A percentile compares a stretch with the other conserved stretches of the same genome.
These are phyloP conservation scores for Pseudogymnoascus sp. DNA, from an alignment of 2,329 filamentous ascomycete genomes.

Conservation along the genomic window DNA sequence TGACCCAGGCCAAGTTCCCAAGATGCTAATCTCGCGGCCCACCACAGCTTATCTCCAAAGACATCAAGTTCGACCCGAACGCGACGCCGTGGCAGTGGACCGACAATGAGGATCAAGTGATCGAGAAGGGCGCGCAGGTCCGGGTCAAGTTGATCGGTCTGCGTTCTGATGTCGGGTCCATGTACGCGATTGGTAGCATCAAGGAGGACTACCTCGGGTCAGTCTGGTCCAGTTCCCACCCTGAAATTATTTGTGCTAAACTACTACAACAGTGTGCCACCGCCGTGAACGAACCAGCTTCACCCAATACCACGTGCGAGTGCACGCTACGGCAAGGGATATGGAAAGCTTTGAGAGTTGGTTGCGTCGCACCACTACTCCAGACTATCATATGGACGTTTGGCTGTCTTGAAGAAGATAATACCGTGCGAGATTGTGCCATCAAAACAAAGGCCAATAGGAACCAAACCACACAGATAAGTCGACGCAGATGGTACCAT, in stretches of 20 bases:
- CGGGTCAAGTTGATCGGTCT: constrained; percentile 92
- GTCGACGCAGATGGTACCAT: background rate
- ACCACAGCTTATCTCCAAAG: constrained; percentile 73
- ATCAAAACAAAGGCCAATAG: constrained; percentile 3
- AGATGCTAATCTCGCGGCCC: constrained; percentile 4
- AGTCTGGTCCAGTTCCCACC: constrained; percentile 17
- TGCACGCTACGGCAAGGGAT: background rate
- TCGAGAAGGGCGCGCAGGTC: constrained; percentile 88
- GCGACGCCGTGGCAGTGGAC: constrained; percentile 95
- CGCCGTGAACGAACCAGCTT: background rate
- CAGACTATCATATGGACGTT: background rate
- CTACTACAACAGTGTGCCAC: background rate
- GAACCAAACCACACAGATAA: constrained; percentile 4
- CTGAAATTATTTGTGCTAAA: background rate
- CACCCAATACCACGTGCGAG: constrained; percentile 1
- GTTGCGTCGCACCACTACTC: constrained; percentile 3
- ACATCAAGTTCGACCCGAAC: constrained; percentile 91
- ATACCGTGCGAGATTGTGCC: constrained; percentile 1
- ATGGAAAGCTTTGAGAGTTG: background rate
- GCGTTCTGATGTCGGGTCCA: constrained; percentile 84
- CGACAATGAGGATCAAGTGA: constrained; percentile 86
- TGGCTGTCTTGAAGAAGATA: background rate
- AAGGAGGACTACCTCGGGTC: constrained; percentile 74
- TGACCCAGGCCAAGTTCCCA: constrained; percentile 21
- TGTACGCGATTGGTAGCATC: constrained; percentile 96